Conservation (phyloP, 768 basidiomycete genomes). For the Mycena venus region DNA sequence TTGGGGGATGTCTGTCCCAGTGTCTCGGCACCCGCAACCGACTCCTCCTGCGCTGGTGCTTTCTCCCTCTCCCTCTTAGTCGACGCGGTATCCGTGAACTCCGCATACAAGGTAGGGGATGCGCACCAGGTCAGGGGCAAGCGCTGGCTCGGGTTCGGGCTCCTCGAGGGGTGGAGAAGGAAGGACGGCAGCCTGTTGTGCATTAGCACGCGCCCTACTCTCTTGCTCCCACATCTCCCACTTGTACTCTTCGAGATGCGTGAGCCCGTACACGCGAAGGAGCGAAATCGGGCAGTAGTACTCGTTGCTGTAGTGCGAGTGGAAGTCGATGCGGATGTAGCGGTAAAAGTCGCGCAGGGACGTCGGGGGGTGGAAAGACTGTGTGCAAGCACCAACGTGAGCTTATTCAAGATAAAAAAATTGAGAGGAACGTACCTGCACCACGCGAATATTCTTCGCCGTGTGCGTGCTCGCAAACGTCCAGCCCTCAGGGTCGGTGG, state of each 20-base stretch:
- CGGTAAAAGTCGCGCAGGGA: constrained; percentile 90
- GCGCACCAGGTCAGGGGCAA: constrained; percentile 23
- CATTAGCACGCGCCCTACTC: constrained; percentile 58
- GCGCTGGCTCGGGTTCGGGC: constrained; percentile 33
- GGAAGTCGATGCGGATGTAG: constrained; percentile 94
- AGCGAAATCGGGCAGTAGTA: constrained; percentile 97
- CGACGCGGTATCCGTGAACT: constrained; percentile 14
- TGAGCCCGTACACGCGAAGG: constrained; percentile 93
- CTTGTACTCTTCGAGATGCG: constrained; percentile 96
- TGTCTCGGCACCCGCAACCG: neutral
- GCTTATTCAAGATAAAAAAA: neutral
- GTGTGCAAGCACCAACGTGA: neutral
- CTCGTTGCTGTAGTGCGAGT: constrained; percentile 93
- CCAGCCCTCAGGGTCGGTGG: constrained; percentile 73
- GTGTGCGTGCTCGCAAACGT: constrained; percentile 80
- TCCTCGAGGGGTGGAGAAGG: constrained; percentile 24
- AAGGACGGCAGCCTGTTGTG: constrained; percentile 42
- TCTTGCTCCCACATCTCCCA: constrained; percentile 89
- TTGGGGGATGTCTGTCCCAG: neutral
- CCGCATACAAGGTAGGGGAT: constrained; percentile 29
- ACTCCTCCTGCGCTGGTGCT: neutral
- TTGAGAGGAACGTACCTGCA: constrained; percentile 73
- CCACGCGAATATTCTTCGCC: constrained; percentile 92
- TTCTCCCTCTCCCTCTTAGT: constrained; percentile 2
- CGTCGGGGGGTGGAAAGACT: constrained; percentile 85